Conservation (phyloP, 1,284 basidiomycete genomes). For the Pseudozyma sp. region DNA sequence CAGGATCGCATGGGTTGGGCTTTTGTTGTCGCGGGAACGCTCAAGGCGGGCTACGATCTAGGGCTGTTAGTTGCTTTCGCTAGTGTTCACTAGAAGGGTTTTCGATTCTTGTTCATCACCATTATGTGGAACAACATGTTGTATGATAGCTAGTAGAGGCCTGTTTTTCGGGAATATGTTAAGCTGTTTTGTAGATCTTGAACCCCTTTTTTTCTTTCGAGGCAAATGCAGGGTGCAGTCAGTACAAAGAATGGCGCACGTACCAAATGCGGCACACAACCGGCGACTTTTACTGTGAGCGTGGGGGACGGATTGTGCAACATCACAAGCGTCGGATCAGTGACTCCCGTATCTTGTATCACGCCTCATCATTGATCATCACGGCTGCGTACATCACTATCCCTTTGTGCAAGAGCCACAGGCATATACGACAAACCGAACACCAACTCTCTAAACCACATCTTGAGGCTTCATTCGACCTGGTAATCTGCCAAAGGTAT, state of each 20-base stretch:
- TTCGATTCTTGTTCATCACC: neutral
- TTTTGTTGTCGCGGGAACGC: slow-evolving; percentile 17
- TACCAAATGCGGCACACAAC: neutral
- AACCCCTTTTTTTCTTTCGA: neutral
- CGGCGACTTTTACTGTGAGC: neutral
- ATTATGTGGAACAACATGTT: no score
- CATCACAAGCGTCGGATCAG: slow-evolving; percentile 8
- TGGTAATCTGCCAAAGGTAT: neutral
- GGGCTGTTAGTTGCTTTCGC: slow-evolving; percentile 23
- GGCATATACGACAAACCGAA: neutral
- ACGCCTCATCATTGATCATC: neutral
- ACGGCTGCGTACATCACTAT: neutral
- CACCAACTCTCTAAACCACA: neutral
- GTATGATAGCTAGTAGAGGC: no score
- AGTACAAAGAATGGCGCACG: neutral
- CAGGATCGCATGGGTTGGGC: slow-evolving; percentile 21
- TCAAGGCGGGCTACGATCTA: slow-evolving; percentile 28
- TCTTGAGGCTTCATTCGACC: neutral
- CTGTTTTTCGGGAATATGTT: no score
- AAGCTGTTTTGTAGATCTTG: neutral
- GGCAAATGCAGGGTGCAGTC: neutral
- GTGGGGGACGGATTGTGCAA: neutral
- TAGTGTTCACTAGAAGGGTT: slow-evolving; percentile 8
- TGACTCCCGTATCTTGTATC: slow-evolving; percentile 9
- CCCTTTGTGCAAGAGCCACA: no score